These are phyloP conservation scores for Blechomonas ayalai DNA, from an alignment of 208 protist genomes.

Conservation along the genomic window DNA sequence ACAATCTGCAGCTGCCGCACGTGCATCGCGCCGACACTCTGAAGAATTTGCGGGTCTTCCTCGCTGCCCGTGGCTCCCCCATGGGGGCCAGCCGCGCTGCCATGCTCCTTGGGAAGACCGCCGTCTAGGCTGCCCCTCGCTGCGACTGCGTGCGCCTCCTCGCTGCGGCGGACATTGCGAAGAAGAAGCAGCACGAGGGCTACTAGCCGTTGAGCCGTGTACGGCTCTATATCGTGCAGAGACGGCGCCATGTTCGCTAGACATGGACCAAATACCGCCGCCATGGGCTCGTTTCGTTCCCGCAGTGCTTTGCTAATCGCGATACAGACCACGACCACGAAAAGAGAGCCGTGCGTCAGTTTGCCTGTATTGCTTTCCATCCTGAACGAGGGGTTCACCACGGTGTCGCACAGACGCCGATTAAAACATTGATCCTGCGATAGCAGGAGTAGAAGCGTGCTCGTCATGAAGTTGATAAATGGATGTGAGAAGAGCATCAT, in stretches of 20 bases:
- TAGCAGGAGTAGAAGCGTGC: constrained; percentile 64
- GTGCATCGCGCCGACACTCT: constrained; percentile 34
- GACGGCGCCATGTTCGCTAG: constrained; percentile 59
- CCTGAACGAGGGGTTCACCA: constrained; percentile 18
- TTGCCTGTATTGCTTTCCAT: constrained; percentile 16
- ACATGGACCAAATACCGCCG: constrained; percentile 47
- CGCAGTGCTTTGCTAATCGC: constrained; percentile 44
- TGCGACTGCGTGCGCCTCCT: constrained; percentile 2
- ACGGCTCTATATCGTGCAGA: constrained; percentile 63
- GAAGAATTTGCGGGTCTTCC: constrained; percentile 1
- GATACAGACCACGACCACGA: constrained; percentile 32
- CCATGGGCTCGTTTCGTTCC: constrained; percentile 62
- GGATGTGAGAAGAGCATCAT: constrained; percentile 54
- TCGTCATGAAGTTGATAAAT: constrained; percentile 75
- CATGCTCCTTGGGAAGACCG: background rate
- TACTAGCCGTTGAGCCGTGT: constrained; percentile 52
- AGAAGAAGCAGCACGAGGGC: constrained; percentile 29
- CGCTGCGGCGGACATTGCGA: constrained; percentile 33
- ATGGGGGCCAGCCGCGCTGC: background rate
- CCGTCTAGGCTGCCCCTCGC: background rate
- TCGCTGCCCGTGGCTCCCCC: constrained; percentile 7
- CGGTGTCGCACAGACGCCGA: constrained; percentile 31
- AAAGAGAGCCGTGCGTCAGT: constrained; percentile 28
- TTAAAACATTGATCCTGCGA: constrained; percentile 68
- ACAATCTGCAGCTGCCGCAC: constrained; percentile 42